Evolutionary conservation across 768 basidiomycete species (phyloP), one percentile per base, ranked within the genome.

Genomic region (Polyporus arcularius): DNA sequence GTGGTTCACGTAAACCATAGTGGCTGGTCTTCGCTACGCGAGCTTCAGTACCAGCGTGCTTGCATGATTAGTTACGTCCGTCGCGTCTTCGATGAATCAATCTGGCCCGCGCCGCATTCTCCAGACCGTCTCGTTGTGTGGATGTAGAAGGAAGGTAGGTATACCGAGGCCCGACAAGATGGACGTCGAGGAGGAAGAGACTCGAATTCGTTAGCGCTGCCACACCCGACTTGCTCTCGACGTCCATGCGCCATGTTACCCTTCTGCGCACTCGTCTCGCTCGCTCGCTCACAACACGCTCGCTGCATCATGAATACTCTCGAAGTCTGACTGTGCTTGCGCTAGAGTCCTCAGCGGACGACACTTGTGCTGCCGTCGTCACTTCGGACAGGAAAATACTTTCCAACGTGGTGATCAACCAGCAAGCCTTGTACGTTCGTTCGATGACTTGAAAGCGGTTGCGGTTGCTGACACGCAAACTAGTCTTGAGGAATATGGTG

Each of bases 331-430:
- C 84, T 1, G 85, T 92, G 14, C 81, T 92, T 8, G 89, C 85
- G 8, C 68, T 96, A 40, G 95, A 97, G 73, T 88, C 89, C 1
- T 95, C 93, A 12, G 94, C 94, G 14, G 96, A 99, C 72, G 97
- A 98, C 70, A 92, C 94, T 1, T 96, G 94, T 67, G 93, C 88
- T 15, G 90, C 96, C 0, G 80, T 98, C 52, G 89, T 99, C 39
- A 82, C 84, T 18, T 90, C 88, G 1, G 76, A 82, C 8, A 82
- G 85, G 18, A 68, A 79, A 69, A 79, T 98, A 42, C 84, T 91
- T 55, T 88, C 93, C 2, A 96, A 95, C 71, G 83, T 98, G 4
- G 88, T 98, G 61, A 76, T 92, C 41, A 92, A 90, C 70, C 96
- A 98, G 70, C 82, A 91, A 62, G 69, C 81, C 42, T 69, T 86